Evolutionary conservation across 306 rosid genomes (phyloP), one percentile per base, ranked within the genome.

Genomic region (Delonix regia): DNA sequence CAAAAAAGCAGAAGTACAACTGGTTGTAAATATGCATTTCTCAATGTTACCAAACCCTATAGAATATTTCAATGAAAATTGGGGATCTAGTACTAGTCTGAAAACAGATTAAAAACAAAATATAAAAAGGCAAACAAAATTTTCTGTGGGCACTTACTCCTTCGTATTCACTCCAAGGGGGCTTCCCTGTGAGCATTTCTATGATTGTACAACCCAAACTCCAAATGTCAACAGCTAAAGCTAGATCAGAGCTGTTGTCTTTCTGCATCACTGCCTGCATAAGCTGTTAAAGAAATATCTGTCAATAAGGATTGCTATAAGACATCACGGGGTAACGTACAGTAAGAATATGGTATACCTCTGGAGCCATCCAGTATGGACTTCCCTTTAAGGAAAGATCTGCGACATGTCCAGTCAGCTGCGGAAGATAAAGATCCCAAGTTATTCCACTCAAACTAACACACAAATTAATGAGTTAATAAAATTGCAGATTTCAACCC

Each of bases 361-460:
- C 99, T 52, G 98, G 99, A 80, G 99, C 99, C 99, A 96, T 93
- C 99, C 99, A 96, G 81, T 93, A 96, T 59, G 99, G 99, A 81
- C 99, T 96, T 84, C 99, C 99, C 86, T 87, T 96, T 48, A 96
- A 39, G 80, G 99, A 96, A 75, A 96, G 98, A 80, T 88, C 89
- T 16, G 90, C 90, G 39, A 70, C 89, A 69, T 90, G 96, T 48
- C 97, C 98, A 48, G 92, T 88, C 60, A 96, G 88, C 99, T 96
- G 92, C 69, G 63, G 66, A 85, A 74, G 76, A 86, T 49, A 67
- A 52, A 84, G 45, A 83, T 80, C 44, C 52, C 64, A 71, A 75
- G 72, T 67, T 41, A 34, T 12, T 73, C 22, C 2, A 69, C 27
- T 21, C 65, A 48, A 77, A 42, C 39, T 27, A 59, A 59, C 14